Evolutionary conservation across 1,284 basidiomycete species (phyloP), one percentile per base, ranked within the genome.

Genomic region (Mrakiaceae sp.): DNA sequence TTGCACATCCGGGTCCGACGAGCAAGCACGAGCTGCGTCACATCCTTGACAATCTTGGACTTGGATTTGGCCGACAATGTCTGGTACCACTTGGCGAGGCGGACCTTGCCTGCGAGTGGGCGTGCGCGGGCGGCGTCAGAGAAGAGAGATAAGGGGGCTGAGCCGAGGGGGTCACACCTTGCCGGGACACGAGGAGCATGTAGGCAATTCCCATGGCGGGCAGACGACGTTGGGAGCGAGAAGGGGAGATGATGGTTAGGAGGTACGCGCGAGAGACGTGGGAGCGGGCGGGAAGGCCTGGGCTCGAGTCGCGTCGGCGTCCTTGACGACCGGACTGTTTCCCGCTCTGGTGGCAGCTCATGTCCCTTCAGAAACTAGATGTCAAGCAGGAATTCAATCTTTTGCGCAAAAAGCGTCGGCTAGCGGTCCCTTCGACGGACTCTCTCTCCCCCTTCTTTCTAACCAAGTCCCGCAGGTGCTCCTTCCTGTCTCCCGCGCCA

Each of bases 1-100:
- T 99, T 99, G 78, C 95, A 98, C 96, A 98, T 99, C 70, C 93
- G 82, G 60, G 96, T 97, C 69, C 96, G 83, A 56, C 96, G 84
- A 55, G 93, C 93, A 40, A 99, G 83, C 14, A 99, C 96, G 57
- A 98, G 84, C 78, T 99, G 96, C 0, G 96, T 99, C 42, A 98
- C 95, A 76, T 99, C 96, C 80, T 98, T 98, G 71, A 98, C 89
- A 72, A 98, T 98, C 84, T 99, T 98, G 66, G 86, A 85, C 79
- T 98, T 99, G 69, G 82, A 82, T 79, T 98, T 97, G 39, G 91
- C 87, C 27, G 90, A 83, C 81, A 98, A 86, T 0, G 96, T 98
- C 56, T 88, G 87, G 77, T 95, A 99, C 96, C 96, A 99, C 83
- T 99, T 99, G 40, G 94, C 88, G 57, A 98, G 84, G 68, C 96